These are phyloP conservation scores for Neoascochyta sp. DNA, from an alignment of 2,329 filamentous ascomycete species.

Conservation along the genomic window DNA sequence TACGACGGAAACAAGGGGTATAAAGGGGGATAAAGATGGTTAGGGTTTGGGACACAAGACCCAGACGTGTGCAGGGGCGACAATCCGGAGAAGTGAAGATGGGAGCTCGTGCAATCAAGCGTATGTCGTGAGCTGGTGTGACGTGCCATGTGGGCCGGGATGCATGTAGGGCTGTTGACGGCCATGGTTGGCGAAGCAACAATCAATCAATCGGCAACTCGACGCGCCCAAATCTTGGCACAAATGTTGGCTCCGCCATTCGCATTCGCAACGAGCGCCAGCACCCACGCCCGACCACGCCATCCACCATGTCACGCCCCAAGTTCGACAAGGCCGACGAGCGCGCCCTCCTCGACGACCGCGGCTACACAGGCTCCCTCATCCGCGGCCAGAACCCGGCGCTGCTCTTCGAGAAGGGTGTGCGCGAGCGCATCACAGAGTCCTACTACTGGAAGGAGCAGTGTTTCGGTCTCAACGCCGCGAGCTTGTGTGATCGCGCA, in stretches of 20 bases:
- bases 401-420: constrained; percentile 92
- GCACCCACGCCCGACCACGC: background rate
- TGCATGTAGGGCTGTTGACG: constrained; percentile 14
- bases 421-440: constrained; percentile 91
- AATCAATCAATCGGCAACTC: constrained; percentile 23
- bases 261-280: constrained; percentile 3
- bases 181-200: constrained; percentile 19
- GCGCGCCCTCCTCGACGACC: constrained; percentile 75
- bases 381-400: constrained; percentile 90
- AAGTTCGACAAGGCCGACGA: constrained; percentile 72
- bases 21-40: too few relatives aligned
- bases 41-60: too few relatives aligned
- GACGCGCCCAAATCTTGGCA: constrained; percentile 8
- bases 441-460: constrained; percentile 99
- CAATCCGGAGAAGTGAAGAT: constrained; percentile 9
- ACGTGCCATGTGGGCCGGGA: constrained; percentile 21
- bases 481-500: constrained; percentile 79
- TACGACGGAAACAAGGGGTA: constrained; percentile 12
- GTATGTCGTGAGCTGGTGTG: constrained; percentile 23
- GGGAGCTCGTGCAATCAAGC: constrained; percentile 18
- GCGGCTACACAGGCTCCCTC: constrained; percentile 71
- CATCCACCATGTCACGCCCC: constrained; percentile 35
- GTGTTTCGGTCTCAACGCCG: constrained; percentile 88
- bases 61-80: constrained; percentile 4
- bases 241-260: constrained; percentile 13